Conservation (phyloP, 2,329 filamentous ascomycete genomes). For the Sclerotinia subarctica region DNA sequence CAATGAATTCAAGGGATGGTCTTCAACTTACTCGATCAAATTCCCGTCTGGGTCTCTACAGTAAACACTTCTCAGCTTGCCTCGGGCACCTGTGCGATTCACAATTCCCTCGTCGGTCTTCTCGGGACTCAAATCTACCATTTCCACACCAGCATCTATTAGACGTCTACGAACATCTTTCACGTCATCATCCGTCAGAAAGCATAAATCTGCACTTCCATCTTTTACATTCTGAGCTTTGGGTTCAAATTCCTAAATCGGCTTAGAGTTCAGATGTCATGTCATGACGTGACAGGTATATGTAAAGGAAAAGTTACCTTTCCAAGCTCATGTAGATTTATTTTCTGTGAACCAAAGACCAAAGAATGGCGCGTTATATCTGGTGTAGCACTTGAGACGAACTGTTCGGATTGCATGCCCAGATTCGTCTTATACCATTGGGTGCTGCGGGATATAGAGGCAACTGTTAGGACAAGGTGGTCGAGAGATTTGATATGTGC, state of each 20-base stretch:
- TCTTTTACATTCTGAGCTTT: constrained; percentile 53
- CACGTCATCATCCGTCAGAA: constrained; percentile 52
- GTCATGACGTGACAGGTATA: neutral
- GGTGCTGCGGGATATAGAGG: constrained; percentile 48
- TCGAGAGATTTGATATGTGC: constrained; percentile 44
- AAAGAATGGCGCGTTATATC: constrained; percentile 48
- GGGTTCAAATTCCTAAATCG: constrained; percentile 52
- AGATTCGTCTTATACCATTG: constrained; percentile 54
- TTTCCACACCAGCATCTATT: constrained; percentile 45
- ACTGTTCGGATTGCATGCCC: constrained; percentile 55
- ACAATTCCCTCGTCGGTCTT: constrained; percentile 49
- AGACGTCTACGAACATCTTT: constrained; percentile 46
- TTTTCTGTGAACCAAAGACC: constrained; percentile 56
- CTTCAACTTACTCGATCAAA: constrained; percentile 51
- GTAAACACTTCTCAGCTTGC: constrained; percentile 56
- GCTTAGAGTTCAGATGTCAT: neutral
- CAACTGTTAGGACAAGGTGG: constrained; percentile 59
- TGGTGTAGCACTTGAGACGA: constrained; percentile 44
- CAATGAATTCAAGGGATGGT: neutral
- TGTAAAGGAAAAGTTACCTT: constrained; percentile 32
- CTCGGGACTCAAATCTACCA: constrained; percentile 39
- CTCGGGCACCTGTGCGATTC: constrained; percentile 53
- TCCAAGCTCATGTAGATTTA: constrained; percentile 58
- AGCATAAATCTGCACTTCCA: constrained; percentile 59
- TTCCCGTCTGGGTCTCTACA: constrained; percentile 60